Base-by-base conservation (phyloP, 1,139 yeast genomes). In the Suhomyces taliae region DNA sequence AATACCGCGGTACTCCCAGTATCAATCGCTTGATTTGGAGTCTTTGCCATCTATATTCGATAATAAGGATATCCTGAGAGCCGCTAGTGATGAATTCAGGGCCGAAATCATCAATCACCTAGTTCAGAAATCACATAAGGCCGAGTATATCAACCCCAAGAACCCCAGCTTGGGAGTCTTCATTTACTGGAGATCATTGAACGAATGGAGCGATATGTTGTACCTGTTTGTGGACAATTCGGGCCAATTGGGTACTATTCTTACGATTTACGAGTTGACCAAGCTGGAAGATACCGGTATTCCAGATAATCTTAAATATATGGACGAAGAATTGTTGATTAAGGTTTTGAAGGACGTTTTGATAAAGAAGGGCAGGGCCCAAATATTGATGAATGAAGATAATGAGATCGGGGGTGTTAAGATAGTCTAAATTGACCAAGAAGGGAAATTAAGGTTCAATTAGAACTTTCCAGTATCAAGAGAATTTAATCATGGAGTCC, bases 181-280 rank as follows among this genome's bases (percentile, higher is more conserved):
- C 39, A 73, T 91, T 6, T 82, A 82, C 55, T 90, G 96, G 91
- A 78, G 83, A 52, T 72, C 81, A 11, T 72, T 87, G 9, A 83
- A 75, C 14, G 95, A 89, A 50, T 89, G 97, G 96, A 88, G 90
- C 0, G 79, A 82, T 12, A 60, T 79, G 34, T 59, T 74, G 29
- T 64, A 69, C 52, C 69, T 61, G 24, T 67, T 71, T 60, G 69
- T 88, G 19, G 91, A 85, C 46, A 71, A 74, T 12, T 79, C 91
- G 0, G 97, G 97, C 0, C 96, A 90, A 62, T 72, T 78, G 47
- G 90, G 90, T 7, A 72, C 85, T 0, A 87, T 93, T 2, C 68
- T 93, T 46, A 93, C 99, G 0, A 66, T 90, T 8, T 91, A 87
- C 65, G 99, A 93, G 64, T 65, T 93, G 40, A 72, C 80, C 0